These are phyloP conservation scores for Geoglossum glabrum DNA, from an alignment of 495 filamentous ascomycete species.

Conservation along the genomic window DNA sequence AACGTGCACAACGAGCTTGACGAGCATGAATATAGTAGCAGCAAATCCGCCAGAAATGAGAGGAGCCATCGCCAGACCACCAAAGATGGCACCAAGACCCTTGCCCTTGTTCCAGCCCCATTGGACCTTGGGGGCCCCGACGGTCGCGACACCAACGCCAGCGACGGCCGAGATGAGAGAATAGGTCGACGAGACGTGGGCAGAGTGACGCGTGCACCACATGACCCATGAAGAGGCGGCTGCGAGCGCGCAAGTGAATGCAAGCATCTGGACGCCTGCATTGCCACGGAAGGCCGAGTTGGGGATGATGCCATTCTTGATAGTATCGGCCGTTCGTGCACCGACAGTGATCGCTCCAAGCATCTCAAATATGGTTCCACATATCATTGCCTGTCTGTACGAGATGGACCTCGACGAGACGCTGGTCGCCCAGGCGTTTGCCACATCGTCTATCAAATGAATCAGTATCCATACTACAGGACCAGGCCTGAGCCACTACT, in stretches of 20 bases:
- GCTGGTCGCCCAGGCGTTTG: constrained; percentile 35
- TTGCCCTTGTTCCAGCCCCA: constrained; percentile 43
- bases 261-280: constrained; percentile 39
- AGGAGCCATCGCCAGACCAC: constrained; percentile 39
- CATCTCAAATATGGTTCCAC: constrained; percentile 47
- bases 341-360: constrained; percentile 43
- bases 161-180: constrained; percentile 41
- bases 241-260: constrained; percentile 34
- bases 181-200: constrained; percentile 44
- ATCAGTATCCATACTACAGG: not conserved
- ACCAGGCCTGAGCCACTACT: not conserved
- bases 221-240: constrained; percentile 36
- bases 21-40: constrained; percentile 37
- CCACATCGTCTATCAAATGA: not conserved
- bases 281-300: constrained; percentile 26
- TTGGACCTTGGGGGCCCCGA: constrained; percentile 32
- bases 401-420: constrained; percentile 48
- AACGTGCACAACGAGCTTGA: constrained; percentile 36
- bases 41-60: constrained; percentile 34
- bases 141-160: constrained; percentile 40
- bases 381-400: constrained; percentile 46
- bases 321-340: constrained; percentile 36
- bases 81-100: constrained; percentile 39
- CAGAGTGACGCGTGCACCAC: constrained; percentile 40
- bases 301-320: constrained; percentile 39